Base-by-base conservation (phyloP, 257 asterid genomes). In the Penstemon newberryi region DNA sequence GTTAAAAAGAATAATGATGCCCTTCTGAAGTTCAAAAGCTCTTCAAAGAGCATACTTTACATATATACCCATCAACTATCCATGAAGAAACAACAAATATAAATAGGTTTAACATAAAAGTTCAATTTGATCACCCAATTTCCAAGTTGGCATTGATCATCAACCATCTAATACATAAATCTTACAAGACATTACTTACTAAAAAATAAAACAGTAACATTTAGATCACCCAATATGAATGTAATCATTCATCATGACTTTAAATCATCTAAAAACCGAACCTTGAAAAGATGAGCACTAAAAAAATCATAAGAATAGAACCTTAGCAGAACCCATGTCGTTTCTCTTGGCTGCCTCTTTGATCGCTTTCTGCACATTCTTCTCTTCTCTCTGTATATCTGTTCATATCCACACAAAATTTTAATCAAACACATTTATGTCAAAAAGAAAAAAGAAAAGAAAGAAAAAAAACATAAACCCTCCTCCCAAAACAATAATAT, bases 321-420 rank as follows among this genome's bases (percentile, higher is more conserved):
- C 99, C 99, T 94, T 94, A 73, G 97, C 99, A 70, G 97, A 94
- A 77, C 87, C 95, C 95, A 91, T 87, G 56, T 94, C 99, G 62
- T 91, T 94, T 73, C 99, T 81, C 75, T 87, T 94, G 7, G 97
- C 97, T 25, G 97, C 96, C 74, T 89, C 99, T 73, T 84, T 89
- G 81, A 94, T 91, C 49, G 99, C 92, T 82, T 91, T 89, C 83
- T 94, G 99, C 65, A 91, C 97, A 78, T 56, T 83, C 77, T 89
- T 94, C 82, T 91, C 99, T 80, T 91, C 99, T 72, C 89, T 91
- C 80, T 94, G 95, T 75, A 90, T 91, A 83, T 94, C 99, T 90
- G 76, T 79, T 59, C 72, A 77, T 40, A 40, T 52, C 37, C 73
- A 41, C 56, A 25, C 33, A 25, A 40, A 7, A 8, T 36, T 56